A percentile compares a stretch with the other conserved stretches of the same genome.
Evolutionary conservation across 495 filamentous ascomycete genomes (phyloP).

Genomic region (Rostrohypoxylon terebratum): DNA sequence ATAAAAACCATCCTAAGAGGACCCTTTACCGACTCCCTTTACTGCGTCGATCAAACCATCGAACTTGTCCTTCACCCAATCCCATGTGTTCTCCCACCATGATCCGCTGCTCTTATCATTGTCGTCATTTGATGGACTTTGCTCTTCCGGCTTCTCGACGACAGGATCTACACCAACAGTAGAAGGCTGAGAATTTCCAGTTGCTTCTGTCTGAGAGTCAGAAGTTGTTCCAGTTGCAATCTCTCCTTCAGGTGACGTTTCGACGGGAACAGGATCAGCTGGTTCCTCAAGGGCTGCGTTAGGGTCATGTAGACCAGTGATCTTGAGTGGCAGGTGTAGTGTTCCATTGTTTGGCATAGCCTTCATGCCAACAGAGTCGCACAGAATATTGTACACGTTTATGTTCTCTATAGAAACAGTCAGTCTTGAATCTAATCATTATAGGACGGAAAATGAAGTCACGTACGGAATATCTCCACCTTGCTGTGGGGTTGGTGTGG

Average conservation of each 20-base stretch:
- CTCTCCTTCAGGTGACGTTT: conserved; percentile 28
- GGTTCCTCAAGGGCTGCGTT: conserved; percentile 48
- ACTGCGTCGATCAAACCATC: conserved; percentile 56
- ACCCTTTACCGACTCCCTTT: conserved; percentile 35
- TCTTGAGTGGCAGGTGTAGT: conserved; percentile 77
- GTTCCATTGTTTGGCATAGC: conserved; percentile 88
- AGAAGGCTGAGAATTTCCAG: conserved; percentile 9
- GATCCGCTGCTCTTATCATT: conserved; percentile 33
- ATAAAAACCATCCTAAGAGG: conserved; percentile 9
- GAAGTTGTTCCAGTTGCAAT: conserved; percentile 27
- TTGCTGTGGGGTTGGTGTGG: conserved; percentile 84
- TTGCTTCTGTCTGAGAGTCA: conserved; percentile 27
- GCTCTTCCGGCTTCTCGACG: conserved; percentile 17
- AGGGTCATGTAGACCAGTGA: conserved; percentile 72
- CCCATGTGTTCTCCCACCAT: conserved; percentile 54
- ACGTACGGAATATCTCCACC: conserved; percentile 86
- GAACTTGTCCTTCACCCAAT: conserved; percentile 63
- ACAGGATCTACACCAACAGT: conserved; percentile 36
- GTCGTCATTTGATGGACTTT: conserved; percentile 40
- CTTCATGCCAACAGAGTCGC: conserved; percentile 78
- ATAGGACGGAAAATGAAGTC: not conserved
- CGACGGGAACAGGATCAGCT: conserved; percentile 48
- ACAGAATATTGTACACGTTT: conserved; percentile 95
- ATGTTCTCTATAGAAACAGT: conserved; percentile 78
- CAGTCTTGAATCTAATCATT: conserved; percentile 38